A percentile compares a stretch with the other conserved stretches of the same genome.
Conservation (phyloP, 2,329 filamentous ascomycete species). For the Bipolaris sorokiniana region DNA sequence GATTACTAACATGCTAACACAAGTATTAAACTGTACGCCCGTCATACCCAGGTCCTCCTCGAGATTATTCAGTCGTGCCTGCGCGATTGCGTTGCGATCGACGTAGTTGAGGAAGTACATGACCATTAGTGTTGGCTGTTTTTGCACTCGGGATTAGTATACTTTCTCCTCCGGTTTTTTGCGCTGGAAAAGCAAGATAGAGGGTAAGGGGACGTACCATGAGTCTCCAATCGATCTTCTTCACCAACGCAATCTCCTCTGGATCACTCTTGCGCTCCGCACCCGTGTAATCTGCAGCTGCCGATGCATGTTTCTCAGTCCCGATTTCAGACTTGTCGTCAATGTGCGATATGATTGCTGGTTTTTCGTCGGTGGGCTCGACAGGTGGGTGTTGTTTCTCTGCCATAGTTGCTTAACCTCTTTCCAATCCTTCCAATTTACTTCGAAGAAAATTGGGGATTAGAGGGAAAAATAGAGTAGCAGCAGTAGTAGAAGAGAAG, state of each 20-base stretch:
- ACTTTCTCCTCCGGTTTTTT: no score
- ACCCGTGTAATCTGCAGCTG: slow-evolving; percentile 36
- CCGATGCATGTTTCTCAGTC: slow-evolving; percentile 20
- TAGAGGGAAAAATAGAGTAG: no score
- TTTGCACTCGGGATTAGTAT: no score
- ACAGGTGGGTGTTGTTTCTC: slow-evolving; percentile 13
- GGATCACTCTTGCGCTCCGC: slow-evolving; percentile 43
- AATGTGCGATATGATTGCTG: slow-evolving; percentile 10
- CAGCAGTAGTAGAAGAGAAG: no score
- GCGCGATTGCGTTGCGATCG: slow-evolving; percentile 69
- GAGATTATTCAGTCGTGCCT: slow-evolving; percentile 67
- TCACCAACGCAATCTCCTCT: slow-evolving; percentile 41
- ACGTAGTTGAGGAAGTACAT: slow-evolving; percentile 54
- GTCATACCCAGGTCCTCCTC: slow-evolving; percentile 56
- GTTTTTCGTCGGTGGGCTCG: slow-evolving; percentile 25
- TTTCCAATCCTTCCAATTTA: no score
- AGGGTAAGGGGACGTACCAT: no score
- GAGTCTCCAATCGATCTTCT: slow-evolving; percentile 42
- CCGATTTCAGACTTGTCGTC: slow-evolving; percentile 30
- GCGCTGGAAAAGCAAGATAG: no score
- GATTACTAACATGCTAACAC: slow-evolving; percentile 54
- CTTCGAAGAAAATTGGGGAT: no score
- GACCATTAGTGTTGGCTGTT: slow-evolving; percentile 48
- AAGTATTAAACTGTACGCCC: slow-evolving; percentile 47
- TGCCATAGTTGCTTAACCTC: background rate